Conservation (phyloP, 768 basidiomycete species). For the Ramaria rubella region DNA sequence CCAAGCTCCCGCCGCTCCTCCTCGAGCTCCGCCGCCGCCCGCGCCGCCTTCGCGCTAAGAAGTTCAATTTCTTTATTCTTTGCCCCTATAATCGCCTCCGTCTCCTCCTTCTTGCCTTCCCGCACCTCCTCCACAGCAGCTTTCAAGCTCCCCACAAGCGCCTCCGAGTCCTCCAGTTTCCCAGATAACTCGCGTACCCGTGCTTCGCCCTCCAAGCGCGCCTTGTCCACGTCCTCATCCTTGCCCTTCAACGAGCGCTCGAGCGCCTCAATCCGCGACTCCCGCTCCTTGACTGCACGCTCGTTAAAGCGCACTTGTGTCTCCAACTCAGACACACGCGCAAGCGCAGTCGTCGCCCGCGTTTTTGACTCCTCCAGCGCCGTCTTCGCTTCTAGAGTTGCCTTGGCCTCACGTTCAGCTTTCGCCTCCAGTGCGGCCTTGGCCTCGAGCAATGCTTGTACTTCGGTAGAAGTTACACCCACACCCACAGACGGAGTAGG, state of each 20-base stretch:
- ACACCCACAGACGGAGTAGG: constrained; percentile 10
- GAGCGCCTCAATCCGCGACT: constrained; percentile 39
- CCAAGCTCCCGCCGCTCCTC: constrained; percentile 63
- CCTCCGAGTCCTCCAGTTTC: constrained; percentile 39
- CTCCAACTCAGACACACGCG: constrained; percentile 39
- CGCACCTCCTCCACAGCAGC: constrained; percentile 43
- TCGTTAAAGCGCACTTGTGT: constrained; percentile 35
- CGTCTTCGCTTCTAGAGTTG: constrained; percentile 15
- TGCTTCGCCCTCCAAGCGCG: constrained; percentile 38
- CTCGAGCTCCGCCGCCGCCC: constrained; percentile 34
- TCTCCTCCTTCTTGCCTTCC: constrained; percentile 44
- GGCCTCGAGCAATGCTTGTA: constrained; percentile 29
- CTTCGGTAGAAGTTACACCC: constrained; percentile 12
- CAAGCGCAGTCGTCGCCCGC: constrained; percentile 20
- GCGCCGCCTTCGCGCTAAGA: constrained; percentile 40
- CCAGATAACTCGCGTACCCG: constrained; percentile 38
- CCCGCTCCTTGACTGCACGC: constrained; percentile 37
- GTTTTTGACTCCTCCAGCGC: constrained; percentile 14
- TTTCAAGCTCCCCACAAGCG: constrained; percentile 43
- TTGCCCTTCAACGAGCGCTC: constrained; percentile 37
- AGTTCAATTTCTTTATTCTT: constrained; percentile 57
- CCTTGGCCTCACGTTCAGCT: constrained; percentile 47
- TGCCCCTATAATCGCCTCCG: constrained; percentile 41
- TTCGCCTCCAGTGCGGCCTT: constrained; percentile 52
- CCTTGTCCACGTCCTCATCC: constrained; percentile 38